A percentile compares a stretch with the other conserved stretches of the same genome.
Conservation (phyloP, 495 filamentous ascomycete genomes). For the Penicillium goetzii region DNA sequence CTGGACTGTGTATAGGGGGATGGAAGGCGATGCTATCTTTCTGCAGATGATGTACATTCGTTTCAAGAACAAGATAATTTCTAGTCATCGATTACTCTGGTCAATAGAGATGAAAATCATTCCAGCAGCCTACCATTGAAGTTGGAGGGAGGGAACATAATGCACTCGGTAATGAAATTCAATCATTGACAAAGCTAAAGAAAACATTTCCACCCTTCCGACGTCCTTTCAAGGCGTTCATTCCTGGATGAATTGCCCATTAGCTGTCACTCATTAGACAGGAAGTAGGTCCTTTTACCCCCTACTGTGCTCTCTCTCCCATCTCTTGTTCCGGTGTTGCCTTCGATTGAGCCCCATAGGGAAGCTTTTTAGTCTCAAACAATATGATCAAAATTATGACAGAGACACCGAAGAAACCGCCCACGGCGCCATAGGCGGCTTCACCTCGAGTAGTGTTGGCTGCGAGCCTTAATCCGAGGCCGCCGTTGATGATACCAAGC, state of each 20-base stretch:
- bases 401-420: background rate
- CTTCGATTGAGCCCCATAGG: background rate
- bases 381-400: background rate
- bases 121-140: too few species aligned
- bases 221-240: too few species aligned
- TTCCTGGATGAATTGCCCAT: background rate
- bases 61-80: background rate
- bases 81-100: background rate
- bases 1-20: background rate
- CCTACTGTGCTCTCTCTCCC: background rate
- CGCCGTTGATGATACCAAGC: background rate
- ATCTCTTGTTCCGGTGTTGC: background rate
- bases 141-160: too few species aligned
- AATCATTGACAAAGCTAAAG: too few species aligned
- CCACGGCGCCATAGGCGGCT: background rate
- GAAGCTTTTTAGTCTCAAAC: background rate
- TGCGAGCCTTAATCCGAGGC: background rate
- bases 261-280: background rate
- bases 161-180: too few species aligned
- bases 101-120: background rate
- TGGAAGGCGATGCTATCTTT: background rate
- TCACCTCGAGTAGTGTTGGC: slow-evolving; percentile 1
- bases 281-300: background rate
- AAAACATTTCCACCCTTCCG: too few species aligned
- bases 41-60: slow-evolving; percentile 12